Evolutionary conservation across 1,284 basidiomycete species (phyloP).

Genomic region (Cryptococcus sp.): DNA sequence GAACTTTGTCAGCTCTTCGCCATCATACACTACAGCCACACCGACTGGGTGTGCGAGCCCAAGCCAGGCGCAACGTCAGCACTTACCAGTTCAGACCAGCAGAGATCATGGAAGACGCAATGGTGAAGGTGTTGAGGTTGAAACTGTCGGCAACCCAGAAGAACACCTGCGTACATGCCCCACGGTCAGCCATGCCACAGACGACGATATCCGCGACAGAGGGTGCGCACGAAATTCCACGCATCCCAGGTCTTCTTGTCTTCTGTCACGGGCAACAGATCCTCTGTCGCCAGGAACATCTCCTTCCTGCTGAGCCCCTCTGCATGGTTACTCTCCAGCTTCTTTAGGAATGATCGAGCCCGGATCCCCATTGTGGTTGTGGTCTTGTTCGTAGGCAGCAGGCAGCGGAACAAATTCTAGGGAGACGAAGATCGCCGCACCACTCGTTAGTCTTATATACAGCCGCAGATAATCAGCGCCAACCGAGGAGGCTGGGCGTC

Average conservation of each 20-base stretch:
- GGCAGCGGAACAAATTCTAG: too few relatives aligned
- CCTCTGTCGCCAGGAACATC: slow-evolving; percentile 57
- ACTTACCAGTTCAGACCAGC: slow-evolving; percentile 64
- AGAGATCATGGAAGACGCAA: slow-evolving; percentile 62
- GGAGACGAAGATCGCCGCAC: too few relatives aligned
- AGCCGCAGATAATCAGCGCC: too few relatives aligned
- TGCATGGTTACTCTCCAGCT: slow-evolving; percentile 57
- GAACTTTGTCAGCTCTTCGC: too few relatives aligned
- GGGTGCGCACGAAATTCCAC: slow-evolving; percentile 29
- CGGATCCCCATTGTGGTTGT: neutral
- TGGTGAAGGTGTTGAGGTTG: slow-evolving; percentile 70
- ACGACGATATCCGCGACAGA: neutral
- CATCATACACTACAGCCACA: too few relatives aligned
- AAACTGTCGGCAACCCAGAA: slow-evolving; percentile 78
- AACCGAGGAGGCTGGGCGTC: too few relatives aligned
- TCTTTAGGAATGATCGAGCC: slow-evolving; percentile 23
- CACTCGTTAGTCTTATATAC: too few relatives aligned
- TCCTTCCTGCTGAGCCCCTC: slow-evolving; percentile 56
- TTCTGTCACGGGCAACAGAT: slow-evolving; percentile 32
- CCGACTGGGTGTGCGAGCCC: too few relatives aligned
- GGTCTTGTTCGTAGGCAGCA: neutral
- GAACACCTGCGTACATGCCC: slow-evolving; percentile 19
- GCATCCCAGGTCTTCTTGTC: slow-evolving; percentile 43
- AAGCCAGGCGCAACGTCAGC: neutral
- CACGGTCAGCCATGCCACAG: neutral